Percentiles rank a stretch among this genome's conserved stretches.
phyloP scores from a whole-genome alignment of 176 grass and related monocot genomes.

The Musa beccarii region DNA sequence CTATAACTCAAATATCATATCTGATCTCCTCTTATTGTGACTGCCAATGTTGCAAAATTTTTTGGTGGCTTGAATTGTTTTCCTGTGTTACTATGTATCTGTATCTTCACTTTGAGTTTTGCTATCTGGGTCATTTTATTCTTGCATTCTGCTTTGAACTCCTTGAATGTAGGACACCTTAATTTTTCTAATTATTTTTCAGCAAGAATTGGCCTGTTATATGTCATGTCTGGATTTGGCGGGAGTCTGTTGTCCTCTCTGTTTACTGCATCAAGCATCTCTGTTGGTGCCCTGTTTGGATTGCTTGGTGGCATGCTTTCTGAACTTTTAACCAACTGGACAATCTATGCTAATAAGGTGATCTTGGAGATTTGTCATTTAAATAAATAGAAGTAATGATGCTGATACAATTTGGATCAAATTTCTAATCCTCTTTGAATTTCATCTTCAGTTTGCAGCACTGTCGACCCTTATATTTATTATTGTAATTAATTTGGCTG shows the following conservation, averaged over 20 bases:
- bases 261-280: slow-evolving; percentile 60
- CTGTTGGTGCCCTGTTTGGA: slow-evolving; percentile 83
- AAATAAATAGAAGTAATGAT: background rate
- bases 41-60: too few relatives aligned
- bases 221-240: slow-evolving; percentile 70
- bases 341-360: slow-evolving; percentile 90
- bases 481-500: slow-evolving; percentile 53
- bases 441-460: slow-evolving; percentile 43
- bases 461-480: slow-evolving; percentile 42
- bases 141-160: background rate
- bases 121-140: too few relatives aligned
- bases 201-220: slow-evolving; percentile 63
- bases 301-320: slow-evolving; percentile 89
- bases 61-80: too few relatives aligned
- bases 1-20: too few relatives aligned
- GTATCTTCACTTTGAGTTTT: too few relatives aligned
- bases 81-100: too few relatives aligned
- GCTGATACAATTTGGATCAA: background rate
- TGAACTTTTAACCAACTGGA: slow-evolving; percentile 86
- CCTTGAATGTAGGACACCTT: background rate
- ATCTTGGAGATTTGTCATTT: background rate
- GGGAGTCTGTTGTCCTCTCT: slow-evolving; percentile 76
- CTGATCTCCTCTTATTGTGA: too few relatives aligned
- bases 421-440: background rate
- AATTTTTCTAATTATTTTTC: slow-evolving; percentile 18